Conservation (phyloP, 2,329 filamentous ascomycete species). For the Pseudogymnoascus sp. region DNA sequence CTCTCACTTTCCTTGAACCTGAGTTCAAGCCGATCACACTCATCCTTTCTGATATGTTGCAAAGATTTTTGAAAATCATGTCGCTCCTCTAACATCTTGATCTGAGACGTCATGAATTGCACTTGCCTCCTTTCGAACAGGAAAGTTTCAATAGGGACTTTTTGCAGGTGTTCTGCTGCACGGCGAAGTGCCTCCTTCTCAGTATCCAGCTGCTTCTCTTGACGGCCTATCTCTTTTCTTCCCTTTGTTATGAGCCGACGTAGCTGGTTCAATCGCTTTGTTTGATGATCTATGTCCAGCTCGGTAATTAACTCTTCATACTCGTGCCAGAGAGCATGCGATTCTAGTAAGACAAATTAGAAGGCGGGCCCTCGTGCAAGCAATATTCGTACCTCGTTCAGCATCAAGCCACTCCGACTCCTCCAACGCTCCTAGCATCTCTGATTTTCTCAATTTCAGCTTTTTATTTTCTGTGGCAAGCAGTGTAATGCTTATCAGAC, state of each 20-base stretch:
- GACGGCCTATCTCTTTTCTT: not conserved
- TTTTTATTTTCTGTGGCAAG: not conserved
- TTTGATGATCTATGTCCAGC: not conserved
- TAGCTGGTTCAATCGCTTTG: not conserved
- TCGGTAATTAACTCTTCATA: not conserved
- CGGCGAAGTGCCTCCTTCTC: not conserved
- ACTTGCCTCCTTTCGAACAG: not conserved
- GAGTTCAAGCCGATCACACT: not conserved
- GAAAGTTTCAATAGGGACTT: not conserved
- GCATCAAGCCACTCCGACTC: not conserved
- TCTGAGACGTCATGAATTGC: not conserved
- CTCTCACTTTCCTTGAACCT: not conserved
- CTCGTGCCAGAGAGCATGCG: not conserved
- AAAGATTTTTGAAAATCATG: not conserved
- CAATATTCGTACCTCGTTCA: not conserved
- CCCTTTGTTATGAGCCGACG: not conserved
- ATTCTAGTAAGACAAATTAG: not conserved
- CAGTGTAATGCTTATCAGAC: not conserved
- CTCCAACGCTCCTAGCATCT: not conserved
- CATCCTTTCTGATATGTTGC: not conserved
- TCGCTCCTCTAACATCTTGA: not conserved
- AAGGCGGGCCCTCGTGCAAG: not conserved
- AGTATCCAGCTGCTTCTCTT: not conserved
- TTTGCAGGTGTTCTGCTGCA: not conserved
- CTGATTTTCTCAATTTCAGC: not conserved